Evolutionary conservation across 371 early-diverging fungal species (phyloP).

Genomic region (Lichtheimia ramosa): DNA sequence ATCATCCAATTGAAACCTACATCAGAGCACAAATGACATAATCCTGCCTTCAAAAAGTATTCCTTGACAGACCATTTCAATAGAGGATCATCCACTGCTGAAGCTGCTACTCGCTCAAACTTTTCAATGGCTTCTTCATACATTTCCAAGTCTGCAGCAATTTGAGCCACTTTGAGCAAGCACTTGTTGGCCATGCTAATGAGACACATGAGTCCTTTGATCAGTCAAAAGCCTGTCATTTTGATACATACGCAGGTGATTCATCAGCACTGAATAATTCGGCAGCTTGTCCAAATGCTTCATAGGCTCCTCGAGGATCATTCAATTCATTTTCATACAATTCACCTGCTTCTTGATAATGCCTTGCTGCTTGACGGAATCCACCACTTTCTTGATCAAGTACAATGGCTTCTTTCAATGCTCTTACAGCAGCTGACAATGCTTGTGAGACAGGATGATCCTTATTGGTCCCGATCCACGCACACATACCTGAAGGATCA

Average conservation of each 20-base stretch:
- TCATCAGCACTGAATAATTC: conserved; percentile 93
- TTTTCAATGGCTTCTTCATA: conserved; percentile 88
- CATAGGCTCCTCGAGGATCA: conserved; percentile 77
- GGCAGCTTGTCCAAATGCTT: conserved; percentile 86
- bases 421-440: conserved; percentile 68
- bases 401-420: conserved; percentile 74
- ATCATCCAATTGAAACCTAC: conserved; percentile 30
- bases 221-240: not conserved
- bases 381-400: conserved; percentile 84
- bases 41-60: conserved; percentile 92
- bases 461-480: not conserved
- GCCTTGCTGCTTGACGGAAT: conserved; percentile 90
- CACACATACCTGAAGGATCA: conserved; percentile 69
- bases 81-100: conserved; percentile 83
- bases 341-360: conserved; percentile 91
- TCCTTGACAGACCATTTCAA: conserved; percentile 95
- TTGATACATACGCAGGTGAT: conserved; percentile 73
- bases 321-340: conserved; percentile 86
- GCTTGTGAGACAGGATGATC: not conserved
- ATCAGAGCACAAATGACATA: conserved; percentile 82
- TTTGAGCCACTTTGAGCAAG: conserved; percentile 85
- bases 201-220: not conserved
- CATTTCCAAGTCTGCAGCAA: conserved; percentile 85
- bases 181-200: conserved; percentile 85
- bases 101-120: conserved; percentile 85